Evolutionary conservation across 2,329 filamentous ascomycete species (phyloP).

Genomic region (Balansia obtecta): DNA sequence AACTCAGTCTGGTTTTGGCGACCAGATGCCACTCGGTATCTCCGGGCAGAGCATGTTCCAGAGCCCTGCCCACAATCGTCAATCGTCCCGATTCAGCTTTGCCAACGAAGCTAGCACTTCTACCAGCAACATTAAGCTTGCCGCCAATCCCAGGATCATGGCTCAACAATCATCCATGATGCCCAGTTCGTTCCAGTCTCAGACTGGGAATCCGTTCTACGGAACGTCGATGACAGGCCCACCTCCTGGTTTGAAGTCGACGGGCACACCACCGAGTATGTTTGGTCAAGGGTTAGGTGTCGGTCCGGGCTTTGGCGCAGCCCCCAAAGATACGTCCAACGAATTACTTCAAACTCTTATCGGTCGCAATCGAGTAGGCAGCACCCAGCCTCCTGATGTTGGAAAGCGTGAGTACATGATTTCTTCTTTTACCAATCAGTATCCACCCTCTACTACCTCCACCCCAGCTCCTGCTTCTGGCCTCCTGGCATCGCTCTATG

Average conservation of each 20-base stretch:
- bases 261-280: constrained; percentile 87
- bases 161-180: constrained; percentile 82
- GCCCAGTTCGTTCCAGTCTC: constrained; percentile 50
- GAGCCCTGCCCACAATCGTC: constrained; percentile 60
- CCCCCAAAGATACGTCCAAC: constrained; percentile 56
- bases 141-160: constrained; percentile 70
- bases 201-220: constrained; percentile 62
- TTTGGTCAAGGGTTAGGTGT: constrained; percentile 78
- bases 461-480: constrained; percentile 80
- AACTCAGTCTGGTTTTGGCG: constrained; percentile 45
- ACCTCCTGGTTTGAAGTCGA: constrained; percentile 88
- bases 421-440: constrained; percentile 83
- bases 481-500: constrained; percentile 86
- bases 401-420: constrained; percentile 98
- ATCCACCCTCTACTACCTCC: constrained; percentile 68
- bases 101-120: constrained; percentile 54
- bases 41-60: constrained; percentile 39
- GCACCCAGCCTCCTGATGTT: constrained; percentile 65
- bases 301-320: constrained; percentile 52
- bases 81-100: constrained; percentile 81
- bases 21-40: constrained; percentile 48
- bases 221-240: constrained; percentile 79
- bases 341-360: constrained; percentile 69
- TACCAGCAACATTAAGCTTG: constrained; percentile 53
- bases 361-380: constrained; percentile 54